These are phyloP conservation scores for Musa troglodytarum DNA, from an alignment of 176 grass and related monocot species.

Conservation along the genomic window DNA sequence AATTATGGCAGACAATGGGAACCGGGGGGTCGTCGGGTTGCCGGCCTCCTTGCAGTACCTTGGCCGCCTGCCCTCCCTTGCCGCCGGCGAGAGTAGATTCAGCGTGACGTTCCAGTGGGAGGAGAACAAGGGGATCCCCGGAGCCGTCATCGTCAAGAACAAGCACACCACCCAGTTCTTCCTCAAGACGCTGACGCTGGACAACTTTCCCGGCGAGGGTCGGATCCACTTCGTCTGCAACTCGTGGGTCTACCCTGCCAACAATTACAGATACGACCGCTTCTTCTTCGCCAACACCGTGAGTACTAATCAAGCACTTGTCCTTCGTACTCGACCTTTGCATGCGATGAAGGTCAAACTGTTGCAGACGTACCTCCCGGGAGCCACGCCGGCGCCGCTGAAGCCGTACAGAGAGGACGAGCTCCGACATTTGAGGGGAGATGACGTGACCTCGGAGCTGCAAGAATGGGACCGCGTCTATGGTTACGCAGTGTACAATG, in stretches of 20 bases:
- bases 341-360: neutral
- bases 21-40: constrained; percentile 30
- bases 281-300: constrained; percentile 74
- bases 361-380: constrained; percentile 49
- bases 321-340: constrained; percentile 3
- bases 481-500: constrained; percentile 62
- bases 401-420: constrained; percentile 58
- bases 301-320: neutral
- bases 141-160: constrained; percentile 63
- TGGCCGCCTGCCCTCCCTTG: constrained; percentile 27
- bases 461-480: constrained; percentile 60
- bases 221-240: constrained; percentile 52
- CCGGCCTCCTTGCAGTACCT: constrained; percentile 49
- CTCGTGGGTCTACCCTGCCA: constrained; percentile 54
- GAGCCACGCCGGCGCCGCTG: constrained; percentile 50
- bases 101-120: constrained; percentile 52
- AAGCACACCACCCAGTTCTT: constrained; percentile 46
- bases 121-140: constrained; percentile 39
- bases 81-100: constrained; percentile 50
- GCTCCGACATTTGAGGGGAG: constrained; percentile 46
- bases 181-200: constrained; percentile 63
- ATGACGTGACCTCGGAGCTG: constrained; percentile 30
- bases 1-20: constrained; percentile 29
- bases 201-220: constrained; percentile 42
- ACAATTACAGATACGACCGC: constrained; percentile 34